Evolutionary conservation across 2,329 filamentous ascomycete species (phyloP), one percentile per base, ranked within the genome.

Genomic region (Sarocladium strictum): DNA sequence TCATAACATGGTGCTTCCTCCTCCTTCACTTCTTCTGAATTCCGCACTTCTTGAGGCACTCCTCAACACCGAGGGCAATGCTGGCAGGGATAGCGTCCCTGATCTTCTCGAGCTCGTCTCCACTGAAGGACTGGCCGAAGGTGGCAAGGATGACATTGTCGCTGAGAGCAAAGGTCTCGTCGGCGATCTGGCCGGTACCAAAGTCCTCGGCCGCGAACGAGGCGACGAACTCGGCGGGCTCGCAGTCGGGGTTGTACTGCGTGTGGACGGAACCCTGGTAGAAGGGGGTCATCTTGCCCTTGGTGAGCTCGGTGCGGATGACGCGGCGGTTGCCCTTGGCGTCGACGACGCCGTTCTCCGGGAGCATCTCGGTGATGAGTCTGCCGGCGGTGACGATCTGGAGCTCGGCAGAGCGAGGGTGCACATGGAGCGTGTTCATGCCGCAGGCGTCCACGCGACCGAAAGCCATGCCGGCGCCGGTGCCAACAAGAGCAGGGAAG

Each of bases 401-500:
- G 53, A 82, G 73, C 68, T 82, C 78, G 29, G 74, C 71, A 29
- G 75, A 73, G 40, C 79, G 77, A 50, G 76, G 77, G 65, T 81
- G 79, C 3, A 77, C 71, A 68, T 82, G 79, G 17, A 78, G 76
- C 7, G 76, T 80, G 70, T 80, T 81, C 67, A 83, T 77, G 56
- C 76, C 79, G 61, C 79, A 83, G 33, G 72, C 68, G 66, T 72
- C 69, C 35, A 83, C 66, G 61, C 76, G 75, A 38, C 76, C 78
- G 7, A 82, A 66, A 2, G 77, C 76, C 69, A 79, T 78, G 55
- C 72, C 73, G 33, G 75, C 66, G 19, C 73, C 73, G 3, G 76
- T 78, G 49, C 76, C 73, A 19, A 80, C 75, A 19, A 83, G 74
- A 24, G 79, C 77, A 2, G 80, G 80, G 67, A 83, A 83, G 33